A percentile compares a stretch with the other conserved stretches of the same genome.
These are phyloP conservation scores for Platismatia glauca DNA, from an alignment of 495 filamentous ascomycete species.

Conservation along the genomic window DNA sequence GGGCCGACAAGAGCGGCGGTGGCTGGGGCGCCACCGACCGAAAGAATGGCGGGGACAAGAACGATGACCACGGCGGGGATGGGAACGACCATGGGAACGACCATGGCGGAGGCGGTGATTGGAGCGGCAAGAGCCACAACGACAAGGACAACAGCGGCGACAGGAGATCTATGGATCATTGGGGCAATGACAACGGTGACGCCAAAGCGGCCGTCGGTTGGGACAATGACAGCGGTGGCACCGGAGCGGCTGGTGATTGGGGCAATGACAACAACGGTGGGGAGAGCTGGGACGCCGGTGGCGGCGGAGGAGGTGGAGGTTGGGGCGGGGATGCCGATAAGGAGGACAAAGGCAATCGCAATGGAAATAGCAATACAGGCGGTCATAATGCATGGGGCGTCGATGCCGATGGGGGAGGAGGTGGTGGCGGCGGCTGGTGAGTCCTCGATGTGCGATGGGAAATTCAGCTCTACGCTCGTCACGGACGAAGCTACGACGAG, in stretches of 20 bases:
- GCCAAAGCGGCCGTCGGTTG: not conserved
- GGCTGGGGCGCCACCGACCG: not conserved
- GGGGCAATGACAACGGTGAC: not conserved
- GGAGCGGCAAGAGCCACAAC: no score
- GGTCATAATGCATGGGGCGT: not conserved
- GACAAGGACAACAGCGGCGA: not conserved
- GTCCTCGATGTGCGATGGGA: not conserved
- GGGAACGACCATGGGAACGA: not conserved
- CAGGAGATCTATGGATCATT: not conserved
- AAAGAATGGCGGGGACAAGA: not conserved
- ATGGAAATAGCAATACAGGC: not conserved
- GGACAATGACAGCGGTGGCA: not conserved
- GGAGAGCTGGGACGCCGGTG: not conserved
- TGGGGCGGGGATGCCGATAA: not conserved
- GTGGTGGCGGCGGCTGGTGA: not conserved
- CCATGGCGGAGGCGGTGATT: not conserved
- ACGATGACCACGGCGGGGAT: slow-evolving; percentile 7
- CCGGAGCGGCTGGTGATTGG: not conserved
- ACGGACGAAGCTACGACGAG: not conserved
- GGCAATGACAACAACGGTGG: not conserved
- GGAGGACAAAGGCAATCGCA: not conserved
- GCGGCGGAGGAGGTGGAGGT: not conserved
- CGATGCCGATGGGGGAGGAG: not conserved
- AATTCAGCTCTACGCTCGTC: not conserved
- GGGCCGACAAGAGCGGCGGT: slow-evolving; percentile 1